phyloP scores from a whole-genome alignment of 352 stramenopile genomes.

The Phytophthora quininea region DNA sequence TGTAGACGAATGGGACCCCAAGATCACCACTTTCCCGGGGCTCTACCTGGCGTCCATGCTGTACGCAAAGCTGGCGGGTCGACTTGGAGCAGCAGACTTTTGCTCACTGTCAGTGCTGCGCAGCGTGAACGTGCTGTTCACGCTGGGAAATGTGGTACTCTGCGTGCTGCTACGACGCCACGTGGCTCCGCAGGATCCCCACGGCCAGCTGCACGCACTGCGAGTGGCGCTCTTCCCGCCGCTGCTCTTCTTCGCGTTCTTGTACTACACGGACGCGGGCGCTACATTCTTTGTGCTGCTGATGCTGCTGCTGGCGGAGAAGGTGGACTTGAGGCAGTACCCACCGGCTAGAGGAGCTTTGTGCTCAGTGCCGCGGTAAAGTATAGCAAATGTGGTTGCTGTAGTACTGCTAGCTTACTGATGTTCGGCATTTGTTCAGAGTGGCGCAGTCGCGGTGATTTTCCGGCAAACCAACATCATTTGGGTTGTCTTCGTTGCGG shows the following conservation, averaged over 20 bases:
- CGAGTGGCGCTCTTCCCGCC: constrained; percentile 82
- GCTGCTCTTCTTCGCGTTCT: constrained; percentile 88
- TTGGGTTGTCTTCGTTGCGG: constrained; percentile 90
- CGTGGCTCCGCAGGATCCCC: constrained; percentile 46
- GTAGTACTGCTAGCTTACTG: not conserved
- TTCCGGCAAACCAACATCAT: constrained; percentile 93
- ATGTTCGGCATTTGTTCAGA: constrained; percentile 37
- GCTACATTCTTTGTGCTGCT: constrained; percentile 90
- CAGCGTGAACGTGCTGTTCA: constrained; percentile 84
- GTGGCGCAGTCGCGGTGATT: constrained; percentile 73
- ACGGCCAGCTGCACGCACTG: constrained; percentile 67
- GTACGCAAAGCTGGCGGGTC: constrained; percentile 35
- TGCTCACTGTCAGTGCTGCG: constrained; percentile 74
- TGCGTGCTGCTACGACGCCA: constrained; percentile 53
- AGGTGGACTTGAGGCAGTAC: constrained; percentile 49
- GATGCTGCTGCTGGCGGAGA: constrained; percentile 72
- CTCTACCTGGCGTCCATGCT: constrained; percentile 76
- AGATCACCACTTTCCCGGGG: constrained; percentile 93
- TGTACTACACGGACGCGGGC: constrained; percentile 92
- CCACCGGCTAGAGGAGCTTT: constrained; percentile 43
- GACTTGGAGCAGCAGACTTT: constrained; percentile 28
- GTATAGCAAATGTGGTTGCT: not conserved
- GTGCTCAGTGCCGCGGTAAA: constrained; percentile 68
- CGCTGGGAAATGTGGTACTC: constrained; percentile 56
- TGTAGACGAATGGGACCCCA: constrained; percentile 87